These are phyloP conservation scores for Pachyrhizus erosus DNA, from an alignment of 306 rosid genomes.

Conservation along the genomic window DNA sequence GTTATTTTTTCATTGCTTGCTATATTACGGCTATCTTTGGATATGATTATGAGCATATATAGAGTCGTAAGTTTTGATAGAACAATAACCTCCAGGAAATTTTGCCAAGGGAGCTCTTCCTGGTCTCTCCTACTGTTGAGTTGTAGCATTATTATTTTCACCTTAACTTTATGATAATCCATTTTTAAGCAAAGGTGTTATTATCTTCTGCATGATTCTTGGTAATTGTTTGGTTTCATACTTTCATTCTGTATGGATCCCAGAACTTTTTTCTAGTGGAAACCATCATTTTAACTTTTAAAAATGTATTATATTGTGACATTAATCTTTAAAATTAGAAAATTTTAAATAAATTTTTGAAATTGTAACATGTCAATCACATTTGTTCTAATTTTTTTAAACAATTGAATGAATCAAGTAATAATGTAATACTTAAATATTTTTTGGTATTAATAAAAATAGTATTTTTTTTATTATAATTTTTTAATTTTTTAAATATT, in stretches of 20 bases:
- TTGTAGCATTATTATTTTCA: conserved; percentile 70
- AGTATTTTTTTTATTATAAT: too few species aligned
- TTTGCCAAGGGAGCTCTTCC: conserved; percentile 66
- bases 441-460: too few species aligned
- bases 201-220: neutral
- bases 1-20: conserved; percentile 70
- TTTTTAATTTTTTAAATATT: too few species aligned
- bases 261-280: neutral
- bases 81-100: conserved; percentile 58
- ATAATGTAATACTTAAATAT: too few species aligned
- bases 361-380: neutral
- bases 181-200: conserved; percentile 24
- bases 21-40: conserved; percentile 55
- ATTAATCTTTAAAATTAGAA: neutral
- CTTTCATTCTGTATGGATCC: conserved; percentile 3
- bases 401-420: too few species aligned
- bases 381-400: too few species aligned
- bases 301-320: neutral
- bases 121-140: conserved; percentile 67
- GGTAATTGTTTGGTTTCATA: conserved; percentile 9
- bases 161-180: conserved; percentile 57
- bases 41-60: conserved; percentile 56
- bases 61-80: conserved; percentile 47
- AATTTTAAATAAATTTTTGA: neutral
- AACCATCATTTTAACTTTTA: neutral